A percentile compares a stretch with the other conserved stretches of the same genome.
Conservation (phyloP, 2,329 filamentous ascomycete species). For the Apiospora koreana region DNA sequence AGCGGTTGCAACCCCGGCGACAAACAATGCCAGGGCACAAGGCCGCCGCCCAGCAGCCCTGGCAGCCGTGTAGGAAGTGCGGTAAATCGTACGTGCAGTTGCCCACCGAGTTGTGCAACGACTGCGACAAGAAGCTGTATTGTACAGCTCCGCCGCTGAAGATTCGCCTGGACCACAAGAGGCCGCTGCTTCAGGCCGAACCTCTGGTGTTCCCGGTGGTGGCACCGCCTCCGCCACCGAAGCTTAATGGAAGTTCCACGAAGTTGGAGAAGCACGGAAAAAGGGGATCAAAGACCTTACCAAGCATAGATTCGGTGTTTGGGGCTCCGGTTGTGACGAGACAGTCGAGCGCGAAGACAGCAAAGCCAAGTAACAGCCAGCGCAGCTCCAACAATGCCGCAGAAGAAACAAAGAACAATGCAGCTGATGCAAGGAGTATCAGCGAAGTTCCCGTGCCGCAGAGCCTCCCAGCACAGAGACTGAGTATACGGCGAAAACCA, state of each 20-base stretch:
- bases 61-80: conserved; percentile 9
- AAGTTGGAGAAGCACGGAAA: neutral
- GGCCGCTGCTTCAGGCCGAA: neutral
- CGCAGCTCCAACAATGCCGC: neutral
- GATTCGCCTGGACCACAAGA: conserved; percentile 9
- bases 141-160: neutral
- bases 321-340: neutral
- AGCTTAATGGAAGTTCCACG: neutral
- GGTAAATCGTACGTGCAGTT: conserved; percentile 10
- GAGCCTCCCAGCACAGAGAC: neutral
- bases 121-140: neutral
- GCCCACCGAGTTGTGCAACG: neutral
- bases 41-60: neutral
- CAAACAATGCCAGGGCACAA: neutral
- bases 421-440: neutral
- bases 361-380: neutral
- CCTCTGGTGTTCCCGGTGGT: neutral
- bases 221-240: neutral
- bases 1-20: neutral
- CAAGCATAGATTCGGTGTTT: neutral
- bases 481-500: neutral
- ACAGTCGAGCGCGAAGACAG: neutral
- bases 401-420: neutral
- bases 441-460: neutral
- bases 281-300: neutral